Evolutionary conservation across 2,329 filamentous ascomycete species (phyloP), one percentile per base, ranked within the genome.

Genomic region (Fusarium coicis): DNA sequence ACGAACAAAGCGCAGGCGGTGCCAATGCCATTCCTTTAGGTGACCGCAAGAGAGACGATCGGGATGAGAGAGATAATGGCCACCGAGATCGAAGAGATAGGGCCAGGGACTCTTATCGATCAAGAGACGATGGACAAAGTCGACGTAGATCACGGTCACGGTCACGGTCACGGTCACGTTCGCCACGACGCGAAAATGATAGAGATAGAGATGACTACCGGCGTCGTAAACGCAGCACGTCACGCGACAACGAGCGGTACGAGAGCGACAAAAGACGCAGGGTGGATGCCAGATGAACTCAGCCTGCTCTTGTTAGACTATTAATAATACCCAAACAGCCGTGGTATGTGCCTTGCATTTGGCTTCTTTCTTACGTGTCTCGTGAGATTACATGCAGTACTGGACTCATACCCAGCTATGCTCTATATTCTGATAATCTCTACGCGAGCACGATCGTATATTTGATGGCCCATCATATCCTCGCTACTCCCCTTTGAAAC

Each of bases 391-490:
- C 62, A 71, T 67, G 50, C 19, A 63, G 42, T 49, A 32, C 58
- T 52, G 63, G 30, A 58, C 40, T 59, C 40, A 34, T 44, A 32
- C 42, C n/a, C 21, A 43, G 36, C 18, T 72, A 75, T 49, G 19
- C 50, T 74, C 77, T 82, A 90, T 81, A 98, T 96, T 84, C 89
- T 92, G 42, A 93, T 89, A 79, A 99, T 93, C 82, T 99, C 96
- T 28, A 97, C 94, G 70, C 96, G 89, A 36, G 94, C 92, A 68
- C 96, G 87, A 70, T 96, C 91, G 82, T 93, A 97, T 30, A 98
- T 84, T 76, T 90, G 90, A 81, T 98, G 94, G 42, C 88, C 87
- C 50, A 95, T 83, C 79, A 93, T 86, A 16, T 86, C 87, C 7
- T 84, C 86, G 36, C 83, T 85, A 37, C 84, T 85, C 70, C 92